phyloP scores from a whole-genome alignment of 176 grass and related monocot species.

The Triticum timopheevii region DNA sequence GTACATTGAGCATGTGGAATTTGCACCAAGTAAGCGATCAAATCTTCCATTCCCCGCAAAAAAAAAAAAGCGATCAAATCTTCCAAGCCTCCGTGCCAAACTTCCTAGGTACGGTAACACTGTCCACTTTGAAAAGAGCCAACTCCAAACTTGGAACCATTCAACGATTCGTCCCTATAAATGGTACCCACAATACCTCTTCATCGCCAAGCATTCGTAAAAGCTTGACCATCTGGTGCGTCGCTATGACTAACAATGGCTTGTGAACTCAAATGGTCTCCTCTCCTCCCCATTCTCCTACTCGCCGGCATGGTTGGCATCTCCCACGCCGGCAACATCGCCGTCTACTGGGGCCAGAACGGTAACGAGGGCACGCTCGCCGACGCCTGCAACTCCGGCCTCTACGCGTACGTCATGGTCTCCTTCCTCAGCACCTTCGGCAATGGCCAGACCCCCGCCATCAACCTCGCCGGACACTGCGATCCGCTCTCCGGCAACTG shows the following conservation, averaged over 20 bases:
- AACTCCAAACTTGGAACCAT: slow-evolving; percentile 7
- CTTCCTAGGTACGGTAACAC: not conserved
- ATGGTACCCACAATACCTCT: not conserved
- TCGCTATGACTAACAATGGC: slow-evolving; percentile 8
- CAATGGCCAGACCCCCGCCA: slow-evolving; percentile 43
- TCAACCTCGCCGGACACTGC: slow-evolving; percentile 75
- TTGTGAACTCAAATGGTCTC: slow-evolving; percentile 13
- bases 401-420: slow-evolving; percentile 42
- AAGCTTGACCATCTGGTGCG: not conserved
- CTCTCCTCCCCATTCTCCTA: slow-evolving; percentile 40
- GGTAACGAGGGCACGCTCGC: slow-evolving; percentile 54
- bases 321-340: slow-evolving; percentile 53
- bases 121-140: not conserved
- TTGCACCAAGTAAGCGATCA: too few species aligned
- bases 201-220: slow-evolving; percentile 24
- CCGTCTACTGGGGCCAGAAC: slow-evolving; percentile 83
- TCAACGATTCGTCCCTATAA: slow-evolving; percentile 32
- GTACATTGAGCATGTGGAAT: too few species aligned
- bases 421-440: slow-evolving; percentile 72
- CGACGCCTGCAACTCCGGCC: slow-evolving; percentile 51
- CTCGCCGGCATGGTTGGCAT: slow-evolving; percentile 25
- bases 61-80: too few species aligned
- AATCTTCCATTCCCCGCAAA: too few species aligned
- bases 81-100: not conserved
- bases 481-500: slow-evolving; percentile 30